These are phyloP conservation scores for Phytophthora vignae DNA, from an alignment of 352 stramenopile species.

Conservation along the genomic window DNA sequence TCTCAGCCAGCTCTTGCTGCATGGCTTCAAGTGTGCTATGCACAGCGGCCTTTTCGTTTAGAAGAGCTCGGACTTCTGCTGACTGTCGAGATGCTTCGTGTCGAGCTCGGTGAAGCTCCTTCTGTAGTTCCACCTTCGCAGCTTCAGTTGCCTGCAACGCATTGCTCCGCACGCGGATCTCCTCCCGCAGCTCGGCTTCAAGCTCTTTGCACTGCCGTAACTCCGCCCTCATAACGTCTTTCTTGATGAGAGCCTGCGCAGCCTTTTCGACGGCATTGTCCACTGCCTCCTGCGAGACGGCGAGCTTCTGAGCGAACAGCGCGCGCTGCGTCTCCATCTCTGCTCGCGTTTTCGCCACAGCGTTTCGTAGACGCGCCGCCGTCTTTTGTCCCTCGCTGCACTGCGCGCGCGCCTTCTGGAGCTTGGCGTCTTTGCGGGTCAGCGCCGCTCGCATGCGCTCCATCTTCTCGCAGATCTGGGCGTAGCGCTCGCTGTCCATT, in stretches of 20 bases:
- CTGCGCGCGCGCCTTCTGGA: conserved; percentile 43
- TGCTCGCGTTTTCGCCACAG: conserved; percentile 7
- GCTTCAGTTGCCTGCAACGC: conserved; percentile 9
- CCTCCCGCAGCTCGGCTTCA: conserved; percentile 11
- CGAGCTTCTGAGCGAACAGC: conserved; percentile 28
- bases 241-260: conserved; percentile 42
- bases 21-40: conserved; percentile 9
- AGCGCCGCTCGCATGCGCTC: conserved; percentile 46
- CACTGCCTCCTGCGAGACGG: conserved; percentile 42
- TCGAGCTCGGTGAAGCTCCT: conserved; percentile 15
- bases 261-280: conserved; percentile 55
- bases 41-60: conserved; percentile 18
- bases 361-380: conserved; percentile 8
- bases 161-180: conserved; percentile 2
- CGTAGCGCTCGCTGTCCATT: conserved; percentile 52
- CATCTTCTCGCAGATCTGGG: conserved; percentile 51
- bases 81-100: neutral
- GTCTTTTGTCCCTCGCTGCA: conserved; percentile 24
- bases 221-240: conserved; percentile 25
- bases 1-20: conserved; percentile 24
- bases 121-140: neutral
- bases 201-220: conserved; percentile 1
- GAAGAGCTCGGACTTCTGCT: neutral
- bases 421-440: conserved; percentile 41
- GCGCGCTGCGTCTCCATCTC: conserved; percentile 21